These are phyloP conservation scores for Gamarada debralockiae DNA, from an alignment of 495 filamentous ascomycete species.

Conservation along the genomic window DNA sequence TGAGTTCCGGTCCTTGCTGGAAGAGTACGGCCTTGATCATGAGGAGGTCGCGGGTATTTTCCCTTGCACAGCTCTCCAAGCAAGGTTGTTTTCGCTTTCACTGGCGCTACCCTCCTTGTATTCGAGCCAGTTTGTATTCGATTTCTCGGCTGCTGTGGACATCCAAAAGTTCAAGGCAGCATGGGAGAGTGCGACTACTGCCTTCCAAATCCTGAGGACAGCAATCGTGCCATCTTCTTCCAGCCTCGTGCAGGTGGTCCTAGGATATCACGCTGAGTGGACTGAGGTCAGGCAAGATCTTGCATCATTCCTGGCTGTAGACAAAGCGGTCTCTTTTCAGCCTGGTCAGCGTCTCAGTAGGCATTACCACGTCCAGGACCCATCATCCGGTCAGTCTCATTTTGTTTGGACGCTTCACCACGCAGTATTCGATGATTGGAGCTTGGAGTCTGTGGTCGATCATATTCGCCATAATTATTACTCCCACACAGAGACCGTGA, in stretches of 20 bases:
- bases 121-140: not conserved
- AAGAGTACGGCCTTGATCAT: not conserved
- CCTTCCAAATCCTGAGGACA: not conserved
- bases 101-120: not conserved
- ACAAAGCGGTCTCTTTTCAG: not conserved
- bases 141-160: not conserved
- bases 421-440: too few relatives aligned
- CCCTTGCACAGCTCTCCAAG: not conserved
- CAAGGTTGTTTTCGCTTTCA: not conserved
- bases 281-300: not conserved
- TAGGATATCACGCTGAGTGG: not conserved
- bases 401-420: too few relatives aligned
- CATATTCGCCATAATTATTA: too few relatives aligned
- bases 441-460: too few relatives aligned
- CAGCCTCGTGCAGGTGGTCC: constrained; percentile 14
- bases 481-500: too few relatives aligned
- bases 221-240: not conserved
- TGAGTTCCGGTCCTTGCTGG: not conserved
- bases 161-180: not conserved
- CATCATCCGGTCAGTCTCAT: too few relatives aligned
- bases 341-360: not conserved
- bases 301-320: not conserved
- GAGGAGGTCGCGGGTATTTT: not conserved
- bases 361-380: not conserved
- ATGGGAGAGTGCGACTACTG: not conserved